Conservation (phyloP, 1,139 yeast species). For the Blastobotrys ciferrii region DNA sequence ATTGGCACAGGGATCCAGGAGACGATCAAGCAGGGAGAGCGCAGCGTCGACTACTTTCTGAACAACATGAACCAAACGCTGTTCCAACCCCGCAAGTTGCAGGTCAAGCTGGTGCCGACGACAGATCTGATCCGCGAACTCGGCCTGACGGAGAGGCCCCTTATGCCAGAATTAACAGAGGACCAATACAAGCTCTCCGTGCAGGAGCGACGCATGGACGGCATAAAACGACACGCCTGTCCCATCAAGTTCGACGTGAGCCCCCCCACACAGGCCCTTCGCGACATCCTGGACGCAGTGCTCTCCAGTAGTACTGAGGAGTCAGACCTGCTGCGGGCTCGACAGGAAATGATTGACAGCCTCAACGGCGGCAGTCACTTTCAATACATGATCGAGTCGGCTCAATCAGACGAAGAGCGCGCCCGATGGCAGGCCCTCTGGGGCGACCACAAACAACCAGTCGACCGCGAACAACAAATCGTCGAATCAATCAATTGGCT, state of each 20-base stretch:
- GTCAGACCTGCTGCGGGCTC: neutral
- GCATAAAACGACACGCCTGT: slow-evolving; percentile 1
- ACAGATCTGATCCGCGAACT: neutral
- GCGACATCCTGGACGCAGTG: neutral
- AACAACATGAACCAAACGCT: slow-evolving; percentile 1
- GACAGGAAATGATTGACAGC: neutral
- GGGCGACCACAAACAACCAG: neutral
- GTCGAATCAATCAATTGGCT: slow-evolving; percentile 2
- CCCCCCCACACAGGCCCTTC: neutral
- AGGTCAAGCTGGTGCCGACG: slow-evolving; percentile 1
- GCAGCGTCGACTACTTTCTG: neutral
- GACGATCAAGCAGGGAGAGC: neutral
- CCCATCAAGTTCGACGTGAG: slow-evolving; percentile 3
- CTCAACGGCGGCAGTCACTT: slow-evolving; percentile 1
- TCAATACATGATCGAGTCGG: slow-evolving; percentile 7
- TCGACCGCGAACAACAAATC: slow-evolving; percentile 5
- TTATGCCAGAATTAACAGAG: slow-evolving; percentile 3
- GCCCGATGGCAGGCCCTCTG: slow-evolving; percentile 5
- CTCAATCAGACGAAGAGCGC: slow-evolving; percentile 8
- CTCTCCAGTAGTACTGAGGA: neutral
- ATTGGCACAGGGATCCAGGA: slow-evolving; percentile 1
- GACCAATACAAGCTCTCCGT: slow-evolving; percentile 4
- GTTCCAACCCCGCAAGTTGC: slow-evolving; percentile 1
- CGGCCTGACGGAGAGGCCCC: slow-evolving; percentile 1
- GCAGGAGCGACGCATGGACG: slow-evolving; percentile 3